A percentile compares a stretch with the other conserved stretches of the same genome.
These are phyloP conservation scores for Cucurbita maxima DNA, from an alignment of 306 rosid genomes.

Conservation along the genomic window DNA sequence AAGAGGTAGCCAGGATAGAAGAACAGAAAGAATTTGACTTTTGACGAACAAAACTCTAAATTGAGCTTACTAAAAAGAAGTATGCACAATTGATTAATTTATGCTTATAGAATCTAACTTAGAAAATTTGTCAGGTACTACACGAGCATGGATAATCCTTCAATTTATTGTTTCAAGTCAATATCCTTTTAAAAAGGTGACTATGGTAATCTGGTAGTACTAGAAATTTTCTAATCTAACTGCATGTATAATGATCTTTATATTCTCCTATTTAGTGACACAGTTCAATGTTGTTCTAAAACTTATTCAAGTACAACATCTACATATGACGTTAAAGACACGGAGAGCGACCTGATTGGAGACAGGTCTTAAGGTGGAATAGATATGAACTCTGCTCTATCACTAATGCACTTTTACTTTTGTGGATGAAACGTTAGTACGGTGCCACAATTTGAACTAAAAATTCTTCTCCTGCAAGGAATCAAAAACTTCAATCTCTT, in stretches of 20 bases:
- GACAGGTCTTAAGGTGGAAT: neutral
- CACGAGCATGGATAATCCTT: too few species aligned
- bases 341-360: neutral
- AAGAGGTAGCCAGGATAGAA: too few species aligned
- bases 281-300: neutral
- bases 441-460: neutral
- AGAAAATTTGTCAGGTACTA: too few species aligned
- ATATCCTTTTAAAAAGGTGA: neutral
- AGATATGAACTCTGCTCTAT: neutral
- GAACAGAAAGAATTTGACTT: too few species aligned
- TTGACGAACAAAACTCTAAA: too few species aligned
- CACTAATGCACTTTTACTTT: neutral
- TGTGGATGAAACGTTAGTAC: neutral
- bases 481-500: neutral
- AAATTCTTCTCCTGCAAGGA: neutral
- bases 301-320: neutral
- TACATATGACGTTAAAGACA: neutral
- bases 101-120: too few species aligned
- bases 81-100: too few species aligned
- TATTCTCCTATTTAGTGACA: neutral
- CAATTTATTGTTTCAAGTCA: neutral
- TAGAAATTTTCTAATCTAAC: neutral
- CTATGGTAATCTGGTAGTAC: neutral
- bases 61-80: too few species aligned
- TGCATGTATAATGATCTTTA: neutral